Evolutionary conservation across 2,329 filamentous ascomycete genomes (phyloP).

Genomic region (Ilyonectria destructans): DNA sequence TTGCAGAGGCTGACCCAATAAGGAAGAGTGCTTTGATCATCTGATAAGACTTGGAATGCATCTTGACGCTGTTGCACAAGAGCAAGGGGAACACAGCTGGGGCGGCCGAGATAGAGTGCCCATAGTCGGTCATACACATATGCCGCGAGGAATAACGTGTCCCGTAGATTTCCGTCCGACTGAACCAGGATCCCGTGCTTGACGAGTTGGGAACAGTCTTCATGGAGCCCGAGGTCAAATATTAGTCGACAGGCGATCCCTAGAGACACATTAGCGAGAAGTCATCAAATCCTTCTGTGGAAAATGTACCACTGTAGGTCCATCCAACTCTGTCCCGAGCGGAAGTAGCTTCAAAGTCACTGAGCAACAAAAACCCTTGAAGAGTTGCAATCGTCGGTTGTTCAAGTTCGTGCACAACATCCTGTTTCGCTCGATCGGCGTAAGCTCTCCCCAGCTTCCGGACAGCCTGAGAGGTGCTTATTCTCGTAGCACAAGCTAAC

Average conservation of each 20-base stretch:
- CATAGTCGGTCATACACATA: constrained; percentile 20
- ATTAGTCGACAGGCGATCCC: constrained; percentile 21
- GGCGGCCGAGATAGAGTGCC: constrained; percentile 20
- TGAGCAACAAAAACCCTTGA: constrained; percentile 11
- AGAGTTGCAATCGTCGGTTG: constrained; percentile 18
- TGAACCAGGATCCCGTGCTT: constrained; percentile 7
- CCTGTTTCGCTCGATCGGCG: constrained; percentile 18
- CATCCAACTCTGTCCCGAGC: constrained; percentile 21
- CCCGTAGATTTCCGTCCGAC: constrained; percentile 1
- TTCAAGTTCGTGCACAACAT: constrained; percentile 5
- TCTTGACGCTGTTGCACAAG: constrained; percentile 3
- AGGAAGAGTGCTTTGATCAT: not conserved
- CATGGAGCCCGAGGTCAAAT: constrained; percentile 19
- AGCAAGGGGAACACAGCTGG: constrained; percentile 4
- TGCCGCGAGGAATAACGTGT: constrained; percentile 5
- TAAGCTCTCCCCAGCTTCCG: constrained; percentile 13
- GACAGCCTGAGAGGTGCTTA: constrained; percentile 16
- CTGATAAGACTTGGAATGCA: not conserved
- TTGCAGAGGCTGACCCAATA: constrained; percentile 14
- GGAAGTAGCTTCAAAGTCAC: constrained; percentile 21
- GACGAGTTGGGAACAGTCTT: constrained; percentile 14
- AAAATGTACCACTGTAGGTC: constrained; percentile 14
- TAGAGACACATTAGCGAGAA: not conserved
- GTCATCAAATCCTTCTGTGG: fast-evolving
- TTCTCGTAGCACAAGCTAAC: constrained; percentile 18